These are phyloP conservation scores for Tylopilus rubrobrunneus DNA, from an alignment of 768 basidiomycete genomes.

Conservation along the genomic window DNA sequence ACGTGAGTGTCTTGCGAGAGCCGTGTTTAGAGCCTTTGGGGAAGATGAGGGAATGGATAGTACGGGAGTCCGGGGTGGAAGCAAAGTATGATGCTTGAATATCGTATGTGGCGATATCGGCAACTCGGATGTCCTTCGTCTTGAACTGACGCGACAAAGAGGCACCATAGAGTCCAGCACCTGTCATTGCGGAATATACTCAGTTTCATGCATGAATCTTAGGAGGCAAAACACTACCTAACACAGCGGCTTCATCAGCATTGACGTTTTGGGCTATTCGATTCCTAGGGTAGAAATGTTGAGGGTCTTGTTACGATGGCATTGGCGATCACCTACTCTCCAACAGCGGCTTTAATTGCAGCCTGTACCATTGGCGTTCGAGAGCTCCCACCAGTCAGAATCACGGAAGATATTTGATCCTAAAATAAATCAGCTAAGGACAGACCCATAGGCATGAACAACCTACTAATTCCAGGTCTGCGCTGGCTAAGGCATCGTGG, in stretches of 20 bases:
- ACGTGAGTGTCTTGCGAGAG: constrained; percentile 80
- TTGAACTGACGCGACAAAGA: constrained; percentile 85
- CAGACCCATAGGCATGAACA: background rate
- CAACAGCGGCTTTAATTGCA: constrained; percentile 73
- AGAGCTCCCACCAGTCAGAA: constrained; percentile 88
- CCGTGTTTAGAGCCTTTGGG: constrained; percentile 72
- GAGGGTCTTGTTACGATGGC: background rate
- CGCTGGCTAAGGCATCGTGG: constrained; percentile 61
- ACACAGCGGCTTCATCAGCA: constrained; percentile 92
- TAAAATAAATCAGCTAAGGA: constrained; percentile 25
- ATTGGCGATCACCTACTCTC: constrained; percentile 51
- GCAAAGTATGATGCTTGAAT: constrained; percentile 77
- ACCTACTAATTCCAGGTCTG: constrained; percentile 65
- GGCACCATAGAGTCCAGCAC: constrained; percentile 90
- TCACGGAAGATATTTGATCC: constrained; percentile 81
- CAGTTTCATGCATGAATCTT: constrained; percentile 1
- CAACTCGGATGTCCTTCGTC: constrained; percentile 88
- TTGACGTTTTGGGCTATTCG: constrained; percentile 95
- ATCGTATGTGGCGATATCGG: constrained; percentile 70
- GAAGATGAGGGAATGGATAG: constrained; percentile 76
- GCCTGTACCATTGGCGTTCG: constrained; percentile 90
- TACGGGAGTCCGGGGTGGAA: constrained; percentile 51
- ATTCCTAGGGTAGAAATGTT: constrained; percentile 38
- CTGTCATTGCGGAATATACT: constrained; percentile 22
- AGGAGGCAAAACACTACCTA: constrained; percentile 44